These are phyloP conservation scores for Xylaria scruposa DNA, from an alignment of 495 filamentous ascomycete genomes.

Conservation along the genomic window DNA sequence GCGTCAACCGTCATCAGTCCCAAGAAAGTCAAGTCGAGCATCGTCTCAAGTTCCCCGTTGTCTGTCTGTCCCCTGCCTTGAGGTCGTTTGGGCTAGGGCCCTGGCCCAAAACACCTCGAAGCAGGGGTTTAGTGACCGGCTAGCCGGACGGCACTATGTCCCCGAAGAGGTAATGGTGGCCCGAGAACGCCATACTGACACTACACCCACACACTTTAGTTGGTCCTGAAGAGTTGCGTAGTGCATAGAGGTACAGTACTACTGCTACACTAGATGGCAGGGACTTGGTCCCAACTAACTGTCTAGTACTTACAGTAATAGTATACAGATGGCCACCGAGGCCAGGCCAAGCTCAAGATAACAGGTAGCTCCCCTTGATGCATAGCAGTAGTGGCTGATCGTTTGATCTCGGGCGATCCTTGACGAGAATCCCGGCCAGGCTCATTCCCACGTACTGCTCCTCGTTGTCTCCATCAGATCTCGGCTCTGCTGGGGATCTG, in stretches of 20 bases:
- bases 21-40: conserved; percentile 45
- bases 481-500: conserved; percentile 18
- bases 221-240: conserved; percentile 18
- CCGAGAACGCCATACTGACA: conserved; percentile 37
- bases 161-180: conserved; percentile 42
- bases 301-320: neutral
- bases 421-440: conserved; percentile 10
- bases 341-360: neutral
- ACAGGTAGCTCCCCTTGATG: conserved; percentile 11
- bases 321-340: neutral
- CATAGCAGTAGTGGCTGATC: conserved; percentile 14
- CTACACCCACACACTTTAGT: conserved; percentile 32
- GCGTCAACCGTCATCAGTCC: conserved; percentile 44
- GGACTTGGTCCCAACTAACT: conserved; percentile 6
- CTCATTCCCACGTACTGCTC: conserved; percentile 7
- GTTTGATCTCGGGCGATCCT: conserved; percentile 24
- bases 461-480: conserved; percentile 18
- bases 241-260: conserved; percentile 8
- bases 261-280: conserved; percentile 30
- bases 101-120: conserved; percentile 43
- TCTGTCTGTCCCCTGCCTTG: conserved; percentile 17
- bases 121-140: conserved; percentile 42
- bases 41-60: conserved; percentile 53
- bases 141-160: conserved; percentile 39
- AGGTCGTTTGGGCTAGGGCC: conserved; percentile 36